phyloP scores from a whole-genome alignment of 2,329 filamentous ascomycete genomes.

The Aspergillus tubingensis region DNA sequence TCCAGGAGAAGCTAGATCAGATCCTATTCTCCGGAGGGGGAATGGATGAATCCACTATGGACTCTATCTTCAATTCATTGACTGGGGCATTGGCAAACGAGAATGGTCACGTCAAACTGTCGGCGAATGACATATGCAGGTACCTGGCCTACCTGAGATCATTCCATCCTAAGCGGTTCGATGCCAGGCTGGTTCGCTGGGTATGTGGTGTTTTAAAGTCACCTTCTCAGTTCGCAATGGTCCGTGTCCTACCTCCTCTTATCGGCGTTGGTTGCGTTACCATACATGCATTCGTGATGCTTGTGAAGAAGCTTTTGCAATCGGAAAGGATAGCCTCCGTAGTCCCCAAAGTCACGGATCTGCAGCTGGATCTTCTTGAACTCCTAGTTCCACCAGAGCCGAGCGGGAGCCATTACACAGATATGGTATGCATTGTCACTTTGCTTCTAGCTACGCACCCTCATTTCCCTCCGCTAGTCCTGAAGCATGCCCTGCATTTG shows the following conservation, averaged over 20 bases:
- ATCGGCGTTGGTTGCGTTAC: conserved; percentile 50
- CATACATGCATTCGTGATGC: conserved; percentile 41
- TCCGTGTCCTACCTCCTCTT: conserved; percentile 41
- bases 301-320: conserved; percentile 36
- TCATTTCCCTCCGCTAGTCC: neutral
- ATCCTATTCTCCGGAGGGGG: conserved; percentile 47
- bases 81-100: conserved; percentile 39
- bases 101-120: conserved; percentile 30
- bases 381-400: conserved; percentile 30
- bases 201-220: conserved; percentile 41
- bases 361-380: conserved; percentile 36
- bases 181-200: conserved; percentile 47
- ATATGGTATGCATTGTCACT: conserved; percentile 30
- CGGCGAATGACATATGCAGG: conserved; percentile 40
- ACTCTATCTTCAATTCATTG: conserved; percentile 45
- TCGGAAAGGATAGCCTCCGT: conserved; percentile 22
- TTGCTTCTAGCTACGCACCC: neutral
- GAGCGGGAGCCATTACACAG: conserved; percentile 22
- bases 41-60: conserved; percentile 50
- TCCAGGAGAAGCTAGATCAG: conserved; percentile 50
- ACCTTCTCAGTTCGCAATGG: conserved; percentile 34
- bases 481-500: neutral
- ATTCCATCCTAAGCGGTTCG: conserved; percentile 48
- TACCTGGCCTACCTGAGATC: conserved; percentile 47
- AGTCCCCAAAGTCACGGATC: conserved; percentile 29